phyloP scores from a whole-genome alignment of 352 stramenopile species.

The Globisporangium recalcitrans region DNA sequence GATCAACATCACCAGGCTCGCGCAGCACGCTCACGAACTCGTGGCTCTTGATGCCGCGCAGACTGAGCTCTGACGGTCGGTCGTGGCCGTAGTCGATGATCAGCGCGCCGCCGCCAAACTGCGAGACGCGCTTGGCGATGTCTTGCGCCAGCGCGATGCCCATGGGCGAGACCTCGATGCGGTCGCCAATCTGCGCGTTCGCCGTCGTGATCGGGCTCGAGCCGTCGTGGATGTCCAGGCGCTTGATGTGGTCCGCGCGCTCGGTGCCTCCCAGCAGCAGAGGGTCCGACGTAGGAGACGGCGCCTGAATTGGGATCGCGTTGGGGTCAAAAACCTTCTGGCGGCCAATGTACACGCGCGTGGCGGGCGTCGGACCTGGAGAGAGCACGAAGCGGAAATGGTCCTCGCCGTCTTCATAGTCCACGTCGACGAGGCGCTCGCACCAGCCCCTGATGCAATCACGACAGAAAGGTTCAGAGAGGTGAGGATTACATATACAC shows the following conservation, averaged over 20 bases:
- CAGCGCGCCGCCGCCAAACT: conserved; percentile 82
- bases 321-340: conserved; percentile 75
- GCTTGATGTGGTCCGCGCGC: conserved; percentile 25
- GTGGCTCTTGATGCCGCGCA: conserved; percentile 93
- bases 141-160: conserved; percentile 90
- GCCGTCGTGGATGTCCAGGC: conserved; percentile 47
- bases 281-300: conserved; percentile 14
- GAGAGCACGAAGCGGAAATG: conserved; percentile 94
- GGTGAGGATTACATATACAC: not conserved
- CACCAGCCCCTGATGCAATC: conserved; percentile 58
- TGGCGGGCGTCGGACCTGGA: conserved; percentile 86
- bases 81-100: conserved; percentile 96
- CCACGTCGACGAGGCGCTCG: conserved; percentile 92
- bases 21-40: conserved; percentile 91
- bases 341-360: conserved; percentile 83
- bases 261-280: conserved; percentile 8
- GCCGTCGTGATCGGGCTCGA: conserved; percentile 41
- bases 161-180: conserved; percentile 93
- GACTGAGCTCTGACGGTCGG: conserved; percentile 82
- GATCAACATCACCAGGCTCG: conserved; percentile 90
- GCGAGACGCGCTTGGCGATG: conserved; percentile 84
- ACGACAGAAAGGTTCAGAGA: not conserved
- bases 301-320: conserved; percentile 17
- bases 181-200: conserved; percentile 68
- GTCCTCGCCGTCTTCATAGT: conserved; percentile 72